These are phyloP conservation scores for Davidsoniella australis DNA, from an alignment of 2,329 filamentous ascomycete species.

Conservation along the genomic window DNA sequence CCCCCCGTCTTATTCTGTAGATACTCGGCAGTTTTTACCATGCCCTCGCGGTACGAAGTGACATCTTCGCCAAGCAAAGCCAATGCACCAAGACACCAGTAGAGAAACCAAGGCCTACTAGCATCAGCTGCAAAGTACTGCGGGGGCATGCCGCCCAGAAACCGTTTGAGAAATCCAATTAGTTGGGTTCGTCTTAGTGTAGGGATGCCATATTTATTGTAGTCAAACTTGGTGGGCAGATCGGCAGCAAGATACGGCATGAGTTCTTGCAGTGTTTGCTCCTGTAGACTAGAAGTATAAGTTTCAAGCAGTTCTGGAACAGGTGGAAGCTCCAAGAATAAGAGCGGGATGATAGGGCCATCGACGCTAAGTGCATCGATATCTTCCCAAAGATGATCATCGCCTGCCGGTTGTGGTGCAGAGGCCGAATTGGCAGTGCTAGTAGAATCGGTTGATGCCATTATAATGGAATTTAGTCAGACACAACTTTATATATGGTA, in stretches of 20 bases:
- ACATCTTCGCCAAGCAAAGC: conserved; percentile 61
- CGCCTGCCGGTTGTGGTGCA: not conserved
- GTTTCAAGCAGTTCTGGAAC: conserved; percentile 52
- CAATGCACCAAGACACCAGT: conserved; percentile 73
- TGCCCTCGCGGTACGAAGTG: conserved; percentile 46
- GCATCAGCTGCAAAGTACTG: conserved; percentile 64
- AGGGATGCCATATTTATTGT: conserved; percentile 60
- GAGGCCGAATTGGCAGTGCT: not conserved
- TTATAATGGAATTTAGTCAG: too few relatives aligned
- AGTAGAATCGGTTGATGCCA: too few relatives aligned
- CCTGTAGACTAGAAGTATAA: conserved; percentile 49
- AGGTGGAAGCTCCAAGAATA: conserved; percentile 41
- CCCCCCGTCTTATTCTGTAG: conserved; percentile 74
- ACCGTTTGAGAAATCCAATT: conserved; percentile 43
- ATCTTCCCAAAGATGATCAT: conserved; percentile 11
- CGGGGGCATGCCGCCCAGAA: conserved; percentile 45
- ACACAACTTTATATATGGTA: too few relatives aligned
- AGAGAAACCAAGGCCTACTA: conserved; percentile 82
- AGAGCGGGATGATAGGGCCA: conserved; percentile 26
- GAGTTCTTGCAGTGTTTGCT: conserved; percentile 50
- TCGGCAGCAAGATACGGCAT: conserved; percentile 44
- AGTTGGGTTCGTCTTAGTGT: conserved; percentile 49
- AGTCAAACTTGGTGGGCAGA: conserved; percentile 28
- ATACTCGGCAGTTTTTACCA: conserved; percentile 57
- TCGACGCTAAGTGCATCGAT: conserved; percentile 5